A percentile compares a stretch with the other conserved stretches of the same genome.
Evolutionary conservation across 2,329 filamentous ascomycete species (phyloP).

Genomic region (Berkeleyomyces rouxiae): DNA sequence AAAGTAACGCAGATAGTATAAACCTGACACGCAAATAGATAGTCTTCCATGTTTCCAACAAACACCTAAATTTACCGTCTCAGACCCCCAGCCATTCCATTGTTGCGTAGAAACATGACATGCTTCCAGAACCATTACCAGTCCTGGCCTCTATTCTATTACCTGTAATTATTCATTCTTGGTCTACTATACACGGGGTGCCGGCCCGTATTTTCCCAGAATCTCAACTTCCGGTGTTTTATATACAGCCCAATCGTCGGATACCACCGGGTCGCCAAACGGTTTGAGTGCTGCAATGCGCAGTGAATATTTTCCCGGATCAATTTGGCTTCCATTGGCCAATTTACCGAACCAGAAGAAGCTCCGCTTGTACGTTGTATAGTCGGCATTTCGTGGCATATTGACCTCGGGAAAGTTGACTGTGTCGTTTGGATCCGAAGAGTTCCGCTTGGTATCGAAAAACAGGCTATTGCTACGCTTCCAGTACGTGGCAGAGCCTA

Average conservation of each 20-base stretch:
- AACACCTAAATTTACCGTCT: no score
- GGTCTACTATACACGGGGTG: neutral
- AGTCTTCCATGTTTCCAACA: neutral
- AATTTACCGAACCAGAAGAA: slow-evolving; percentile 19
- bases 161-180: no score
- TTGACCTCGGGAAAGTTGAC: slow-evolving; percentile 8
- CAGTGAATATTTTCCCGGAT: slow-evolving; percentile 17
- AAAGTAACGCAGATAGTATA: slow-evolving; percentile 8
- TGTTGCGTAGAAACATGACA: no score
- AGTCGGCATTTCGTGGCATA: slow-evolving; percentile 24
- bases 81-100: no score
- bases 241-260: slow-evolving; percentile 18
- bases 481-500: slow-evolving; percentile 24
- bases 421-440: neutral
- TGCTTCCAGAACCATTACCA: no score
- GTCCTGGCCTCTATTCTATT: no score
- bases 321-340: slow-evolving; percentile 18
- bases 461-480: neutral
- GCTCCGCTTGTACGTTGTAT: slow-evolving; percentile 10
- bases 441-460: neutral
- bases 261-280: slow-evolving; percentile 16
- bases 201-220: neutral
- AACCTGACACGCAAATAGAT: neutral
- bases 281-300: slow-evolving; percentile 18
- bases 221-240: slow-evolving; percentile 15